These are phyloP conservation scores for Wickerhamiella azyma DNA, from an alignment of 805 yeast genomes.

Conservation along the genomic window DNA sequence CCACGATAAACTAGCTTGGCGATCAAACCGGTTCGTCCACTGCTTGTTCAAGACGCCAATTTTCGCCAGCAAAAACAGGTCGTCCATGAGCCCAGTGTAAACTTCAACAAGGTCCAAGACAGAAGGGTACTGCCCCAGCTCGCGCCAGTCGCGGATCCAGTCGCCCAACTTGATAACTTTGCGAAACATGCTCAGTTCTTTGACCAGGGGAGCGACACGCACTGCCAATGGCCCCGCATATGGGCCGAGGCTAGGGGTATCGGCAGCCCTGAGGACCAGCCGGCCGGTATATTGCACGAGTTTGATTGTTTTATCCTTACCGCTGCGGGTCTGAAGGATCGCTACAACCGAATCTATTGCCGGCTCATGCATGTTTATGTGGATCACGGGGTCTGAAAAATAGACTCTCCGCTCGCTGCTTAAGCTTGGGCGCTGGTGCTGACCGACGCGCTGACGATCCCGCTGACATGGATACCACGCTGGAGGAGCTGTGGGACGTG, in stretches of 20 bases:
- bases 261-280: slow-evolving; percentile 15
- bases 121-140: not conserved
- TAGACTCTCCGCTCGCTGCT: not conserved
- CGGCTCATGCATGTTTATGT: not conserved
- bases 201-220: slow-evolving; percentile 16
- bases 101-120: slow-evolving; percentile 15
- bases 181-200: slow-evolving; percentile 21
- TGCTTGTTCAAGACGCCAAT: slow-evolving; percentile 19
- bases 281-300: slow-evolving; percentile 21
- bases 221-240: slow-evolving; percentile 1
- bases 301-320: slow-evolving; percentile 22
- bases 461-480: not conserved
- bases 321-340: slow-evolving; percentile 19
- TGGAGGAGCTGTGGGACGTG: not conserved
- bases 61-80: slow-evolving; percentile 19
- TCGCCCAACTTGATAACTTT: slow-evolving; percentile 23
- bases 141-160: slow-evolving; percentile 17
- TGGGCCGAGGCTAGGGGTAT: slow-evolving; percentile 1
- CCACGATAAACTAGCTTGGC: slow-evolving; percentile 22
- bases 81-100: slow-evolving; percentile 22
- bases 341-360: slow-evolving; percentile 10
- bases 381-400: not conserved
- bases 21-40: slow-evolving; percentile 12
- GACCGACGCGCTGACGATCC: not conserved
- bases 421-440: too few species aligned